Conservation (phyloP, 352 stramenopile genomes). For the Globisporangium paddicum region DNA sequence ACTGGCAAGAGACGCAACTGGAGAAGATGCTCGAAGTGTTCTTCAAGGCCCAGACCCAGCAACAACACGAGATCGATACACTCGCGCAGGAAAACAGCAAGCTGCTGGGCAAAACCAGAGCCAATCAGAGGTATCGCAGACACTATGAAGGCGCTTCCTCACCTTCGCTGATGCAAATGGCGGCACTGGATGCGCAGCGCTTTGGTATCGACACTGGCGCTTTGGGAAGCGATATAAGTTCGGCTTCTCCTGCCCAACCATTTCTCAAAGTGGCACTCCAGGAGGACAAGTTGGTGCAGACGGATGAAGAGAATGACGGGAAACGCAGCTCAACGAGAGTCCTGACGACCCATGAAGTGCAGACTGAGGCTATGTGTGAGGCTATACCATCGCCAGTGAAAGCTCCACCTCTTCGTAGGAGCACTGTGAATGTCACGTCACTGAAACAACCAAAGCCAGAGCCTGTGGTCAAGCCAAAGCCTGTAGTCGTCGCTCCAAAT, state of each 20-base stretch:
- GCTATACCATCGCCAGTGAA: neutral
- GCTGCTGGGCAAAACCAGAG: conserved; percentile 36
- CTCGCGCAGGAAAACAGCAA: conserved; percentile 60
- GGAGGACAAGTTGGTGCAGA: conserved; percentile 58
- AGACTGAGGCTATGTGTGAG: conserved; percentile 19
- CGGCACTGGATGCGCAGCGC: conserved; percentile 49
- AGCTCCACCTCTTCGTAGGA: neutral
- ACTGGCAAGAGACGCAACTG: conserved; percentile 34
- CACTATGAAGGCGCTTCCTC: conserved; percentile 4
- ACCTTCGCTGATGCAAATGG: conserved; percentile 42
- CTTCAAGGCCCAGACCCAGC: conserved; percentile 46
- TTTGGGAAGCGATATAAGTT: neutral
- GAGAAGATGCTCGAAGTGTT: conserved; percentile 62
- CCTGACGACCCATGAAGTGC: conserved; percentile 18
- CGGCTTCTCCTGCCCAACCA: neutral
- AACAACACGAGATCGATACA: conserved; percentile 56
- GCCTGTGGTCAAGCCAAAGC: neutral
- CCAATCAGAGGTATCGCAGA: neutral
- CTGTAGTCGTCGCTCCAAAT: neutral
- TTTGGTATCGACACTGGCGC: conserved; percentile 57
- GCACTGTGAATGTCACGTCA: neutral
- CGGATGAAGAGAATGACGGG: conserved; percentile 33
- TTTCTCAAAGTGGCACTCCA: conserved; percentile 7
- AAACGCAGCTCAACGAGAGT: neutral
- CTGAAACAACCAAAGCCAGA: conserved; percentile 8